Evolutionary conservation across 371 early-diverging fungal species (phyloP).

Genomic region (Mortierella sp.): DNA sequence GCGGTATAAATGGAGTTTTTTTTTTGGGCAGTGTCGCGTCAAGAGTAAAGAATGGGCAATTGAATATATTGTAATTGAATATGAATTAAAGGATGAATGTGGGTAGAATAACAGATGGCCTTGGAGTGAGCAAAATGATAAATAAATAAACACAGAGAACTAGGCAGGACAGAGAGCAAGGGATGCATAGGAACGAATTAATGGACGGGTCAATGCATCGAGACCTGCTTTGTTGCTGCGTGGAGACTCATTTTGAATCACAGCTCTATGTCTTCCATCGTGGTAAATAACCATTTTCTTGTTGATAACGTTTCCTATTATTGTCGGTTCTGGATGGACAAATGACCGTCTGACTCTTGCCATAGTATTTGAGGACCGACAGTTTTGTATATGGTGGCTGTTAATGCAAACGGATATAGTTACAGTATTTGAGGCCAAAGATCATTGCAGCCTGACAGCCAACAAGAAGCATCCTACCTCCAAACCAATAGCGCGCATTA

Average conservation of each 20-base stretch:
- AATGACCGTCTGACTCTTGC: background rate
- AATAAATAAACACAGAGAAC: conserved; percentile 1
- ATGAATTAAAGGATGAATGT: background rate
- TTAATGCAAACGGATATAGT: background rate
- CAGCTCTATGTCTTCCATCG: no score
- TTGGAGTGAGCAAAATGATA: background rate
- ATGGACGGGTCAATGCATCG: background rate
- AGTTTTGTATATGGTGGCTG: background rate
- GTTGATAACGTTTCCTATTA: background rate
- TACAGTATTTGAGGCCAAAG: no score
- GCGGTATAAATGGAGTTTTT: conserved; percentile 5
- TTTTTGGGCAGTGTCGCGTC: conserved; percentile 3
- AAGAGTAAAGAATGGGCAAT: background rate
- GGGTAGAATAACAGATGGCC: background rate
- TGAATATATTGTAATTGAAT: background rate
- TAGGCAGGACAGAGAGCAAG: conserved; percentile 13
- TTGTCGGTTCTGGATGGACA: background rate
- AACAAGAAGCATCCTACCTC: background rate
- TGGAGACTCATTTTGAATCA: background rate
- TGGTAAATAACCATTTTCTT: background rate
- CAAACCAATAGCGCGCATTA: conserved; percentile 3
- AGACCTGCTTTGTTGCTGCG: background rate
- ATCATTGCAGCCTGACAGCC: background rate
- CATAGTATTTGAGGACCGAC: background rate
- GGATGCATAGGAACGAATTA: conserved; percentile 17